These are phyloP conservation scores for Apiospora koreana DNA, from an alignment of 2,329 filamentous ascomycete genomes.

Conservation along the genomic window DNA sequence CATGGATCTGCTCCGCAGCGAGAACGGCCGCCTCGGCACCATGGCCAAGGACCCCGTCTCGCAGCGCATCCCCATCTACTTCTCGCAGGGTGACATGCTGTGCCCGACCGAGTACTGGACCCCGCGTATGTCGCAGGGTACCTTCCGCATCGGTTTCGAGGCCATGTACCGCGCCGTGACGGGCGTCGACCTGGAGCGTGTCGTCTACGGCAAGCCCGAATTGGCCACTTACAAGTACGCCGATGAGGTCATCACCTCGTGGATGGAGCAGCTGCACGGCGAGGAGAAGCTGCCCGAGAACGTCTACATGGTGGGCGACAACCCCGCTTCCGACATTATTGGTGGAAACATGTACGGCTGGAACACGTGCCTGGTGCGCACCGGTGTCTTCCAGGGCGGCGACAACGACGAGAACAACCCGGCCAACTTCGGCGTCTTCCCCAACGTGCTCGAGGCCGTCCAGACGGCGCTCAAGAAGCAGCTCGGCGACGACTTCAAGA, in stretches of 20 bases:
- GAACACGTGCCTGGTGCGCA: constrained; percentile 79
- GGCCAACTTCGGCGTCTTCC: constrained; percentile 75
- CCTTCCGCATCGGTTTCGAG: constrained; percentile 75
- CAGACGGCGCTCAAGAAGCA: constrained; percentile 68
- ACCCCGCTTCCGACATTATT: constrained; percentile 72
- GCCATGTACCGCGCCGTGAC: constrained; percentile 73
- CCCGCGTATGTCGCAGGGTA: constrained; percentile 71
- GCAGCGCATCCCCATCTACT: constrained; percentile 74
- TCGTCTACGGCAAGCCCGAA: constrained; percentile 76
- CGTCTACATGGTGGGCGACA: constrained; percentile 78
- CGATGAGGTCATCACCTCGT: constrained; percentile 69
- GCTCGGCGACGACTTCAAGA: constrained; percentile 72
- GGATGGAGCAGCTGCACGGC: constrained; percentile 76
- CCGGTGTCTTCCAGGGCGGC: constrained; percentile 76
- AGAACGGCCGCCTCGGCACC: constrained; percentile 68
- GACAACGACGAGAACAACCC: constrained; percentile 77
- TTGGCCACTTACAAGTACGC: constrained; percentile 78
- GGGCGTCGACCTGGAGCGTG: constrained; percentile 70
- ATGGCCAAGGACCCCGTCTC: constrained; percentile 65
- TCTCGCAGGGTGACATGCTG: constrained; percentile 45
- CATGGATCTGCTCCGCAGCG: constrained; percentile 68
- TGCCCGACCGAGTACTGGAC: constrained; percentile 67
- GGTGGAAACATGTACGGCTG: constrained; percentile 81
- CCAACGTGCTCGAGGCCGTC: constrained; percentile 72
- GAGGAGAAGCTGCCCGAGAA: constrained; percentile 69